phyloP scores from a whole-genome alignment of 106 monocot genomes.

The Agapanthus africanus region DNA sequence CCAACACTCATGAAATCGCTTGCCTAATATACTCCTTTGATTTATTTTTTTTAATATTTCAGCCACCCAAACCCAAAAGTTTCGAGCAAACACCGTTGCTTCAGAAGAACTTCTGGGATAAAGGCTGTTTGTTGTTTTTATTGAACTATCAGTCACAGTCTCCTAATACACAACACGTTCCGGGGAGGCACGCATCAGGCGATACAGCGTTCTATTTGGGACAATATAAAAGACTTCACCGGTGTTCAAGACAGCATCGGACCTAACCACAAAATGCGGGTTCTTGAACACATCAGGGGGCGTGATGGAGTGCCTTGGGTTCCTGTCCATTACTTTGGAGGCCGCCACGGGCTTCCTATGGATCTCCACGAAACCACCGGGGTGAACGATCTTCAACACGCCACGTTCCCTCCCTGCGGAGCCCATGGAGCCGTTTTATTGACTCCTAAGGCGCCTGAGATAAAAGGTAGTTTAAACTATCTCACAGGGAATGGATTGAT shows the following conservation, averaged over 20 bases:
- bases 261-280: not conserved
- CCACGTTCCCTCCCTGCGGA: not conserved
- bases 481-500: too few species aligned
- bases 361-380: constrained; percentile 6
- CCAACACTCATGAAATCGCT: too few species aligned
- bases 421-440: not conserved
- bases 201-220: constrained; percentile 1
- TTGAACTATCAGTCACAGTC: not conserved
- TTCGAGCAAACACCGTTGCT: too few species aligned
- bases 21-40: too few species aligned
- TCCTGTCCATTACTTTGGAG: constrained; percentile 3
- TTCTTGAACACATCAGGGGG: constrained; percentile 5
- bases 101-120: too few species aligned
- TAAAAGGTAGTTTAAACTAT: too few species aligned
- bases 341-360: constrained; percentile 3
- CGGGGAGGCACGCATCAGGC: constrained; percentile 1
- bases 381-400: constrained; percentile 9
- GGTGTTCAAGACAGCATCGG: not conserved
- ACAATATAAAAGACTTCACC: constrained; percentile 5
- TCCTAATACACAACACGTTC: not conserved
- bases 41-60: too few species aligned
- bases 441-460: not conserved
- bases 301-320: constrained; percentile 10
- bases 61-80: too few species aligned
- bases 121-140: too few species aligned